phyloP scores from a whole-genome alignment of 2,329 filamentous ascomycete species.

The Lecanicillium sp. region DNA sequence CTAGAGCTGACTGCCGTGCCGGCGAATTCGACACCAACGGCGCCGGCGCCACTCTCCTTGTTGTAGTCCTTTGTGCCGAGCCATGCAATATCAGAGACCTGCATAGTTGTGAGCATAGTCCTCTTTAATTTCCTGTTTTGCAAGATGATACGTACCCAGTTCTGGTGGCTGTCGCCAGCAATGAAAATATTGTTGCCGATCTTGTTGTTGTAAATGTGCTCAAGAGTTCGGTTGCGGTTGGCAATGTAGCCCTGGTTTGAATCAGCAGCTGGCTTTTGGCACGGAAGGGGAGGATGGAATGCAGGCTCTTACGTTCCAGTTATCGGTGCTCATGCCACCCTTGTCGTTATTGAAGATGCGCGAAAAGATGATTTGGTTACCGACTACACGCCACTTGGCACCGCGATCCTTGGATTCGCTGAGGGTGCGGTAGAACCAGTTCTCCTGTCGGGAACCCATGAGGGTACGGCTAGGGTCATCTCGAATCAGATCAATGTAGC shows the following conservation, averaged over 20 bases:
- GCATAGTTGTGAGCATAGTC: conserved; percentile 1
- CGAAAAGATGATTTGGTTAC: conserved; percentile 63
- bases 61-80: conserved; percentile 45
- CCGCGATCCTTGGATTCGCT: conserved; percentile 52
- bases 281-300: not conserved
- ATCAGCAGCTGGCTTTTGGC: not conserved
- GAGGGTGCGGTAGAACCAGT: conserved; percentile 61
- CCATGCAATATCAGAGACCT: conserved; percentile 45
- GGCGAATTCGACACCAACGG: conserved; percentile 56
- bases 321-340: conserved; percentile 21
- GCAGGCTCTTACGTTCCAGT: conserved; percentile 24
- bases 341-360: conserved; percentile 31
- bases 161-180: conserved; percentile 60
- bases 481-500: conserved; percentile 52
- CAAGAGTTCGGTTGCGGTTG: conserved; percentile 63
- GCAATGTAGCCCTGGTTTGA: conserved; percentile 49
- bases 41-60: conserved; percentile 40
- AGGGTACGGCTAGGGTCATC: conserved; percentile 60
- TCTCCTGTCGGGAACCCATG: conserved; percentile 66
- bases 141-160: conserved; percentile 41
- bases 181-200: conserved; percentile 69
- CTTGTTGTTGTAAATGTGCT: conserved; percentile 56
- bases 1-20: conserved; percentile 58
- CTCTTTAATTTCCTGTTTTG: not conserved
- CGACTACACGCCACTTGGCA: conserved; percentile 62